These are phyloP conservation scores for Podospora fimiseda DNA, from an alignment of 495 filamentous ascomycete species.

Conservation along the genomic window DNA sequence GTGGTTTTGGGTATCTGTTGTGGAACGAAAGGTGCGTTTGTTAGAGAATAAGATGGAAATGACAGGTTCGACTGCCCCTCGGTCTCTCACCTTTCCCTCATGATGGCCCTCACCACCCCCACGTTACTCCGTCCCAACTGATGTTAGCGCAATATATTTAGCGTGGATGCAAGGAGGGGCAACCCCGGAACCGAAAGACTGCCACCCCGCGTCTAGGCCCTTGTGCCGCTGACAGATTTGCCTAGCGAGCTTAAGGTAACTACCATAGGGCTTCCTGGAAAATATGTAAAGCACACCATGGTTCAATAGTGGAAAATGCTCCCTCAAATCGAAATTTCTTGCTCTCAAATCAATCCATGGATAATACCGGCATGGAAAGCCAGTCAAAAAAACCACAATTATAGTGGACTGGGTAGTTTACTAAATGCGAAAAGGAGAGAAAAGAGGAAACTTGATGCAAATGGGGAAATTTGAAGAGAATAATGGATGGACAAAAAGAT, in stretches of 20 bases:
- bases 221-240: background rate
- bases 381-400: too few relatives aligned
- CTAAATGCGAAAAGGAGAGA: slow-evolving; percentile 11
- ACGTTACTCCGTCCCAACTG: background rate
- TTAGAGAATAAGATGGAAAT: too few relatives aligned
- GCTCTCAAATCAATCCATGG: background rate
- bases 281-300: too few relatives aligned
- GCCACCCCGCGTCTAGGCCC: background rate
- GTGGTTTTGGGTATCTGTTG: background rate
- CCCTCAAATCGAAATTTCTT: too few relatives aligned
- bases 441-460: slow-evolving; percentile 27
- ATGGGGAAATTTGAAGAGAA: slow-evolving; percentile 9
- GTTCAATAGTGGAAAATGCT: too few relatives aligned
- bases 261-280: too few relatives aligned
- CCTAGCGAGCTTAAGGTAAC: too few relatives aligned
- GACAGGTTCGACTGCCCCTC: background rate
- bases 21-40: background rate
- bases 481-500: slow-evolving; percentile 17
- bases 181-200: background rate
- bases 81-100: background rate
- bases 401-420: background rate
- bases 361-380: background rate
- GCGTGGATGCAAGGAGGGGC: background rate
- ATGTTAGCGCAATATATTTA: background rate
- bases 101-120: background rate